Evolutionary conservation across 1,284 basidiomycete genomes (phyloP).

Genomic region (Inonotus obliquus): DNA sequence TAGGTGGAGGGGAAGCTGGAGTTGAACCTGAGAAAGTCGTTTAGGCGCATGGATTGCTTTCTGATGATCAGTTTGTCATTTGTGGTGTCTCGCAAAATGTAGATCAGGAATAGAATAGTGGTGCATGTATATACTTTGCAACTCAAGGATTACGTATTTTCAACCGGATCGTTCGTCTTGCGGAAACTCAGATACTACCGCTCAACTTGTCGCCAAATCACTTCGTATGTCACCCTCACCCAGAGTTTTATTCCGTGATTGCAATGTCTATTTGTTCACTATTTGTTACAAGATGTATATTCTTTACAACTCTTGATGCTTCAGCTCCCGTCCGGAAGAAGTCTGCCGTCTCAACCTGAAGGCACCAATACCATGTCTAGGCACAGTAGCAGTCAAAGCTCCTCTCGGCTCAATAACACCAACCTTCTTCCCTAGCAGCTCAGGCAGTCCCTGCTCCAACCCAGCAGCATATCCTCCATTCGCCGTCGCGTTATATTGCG

Average conservation of each 20-base stretch:
- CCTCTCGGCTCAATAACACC: constrained; percentile 11
- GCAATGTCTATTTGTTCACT: neutral
- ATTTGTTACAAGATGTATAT: neutral
- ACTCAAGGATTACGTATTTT: no score
- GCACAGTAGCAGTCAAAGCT: constrained; percentile 9
- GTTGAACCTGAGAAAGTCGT: neutral
- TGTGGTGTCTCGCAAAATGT: no score
- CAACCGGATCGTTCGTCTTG: no score
- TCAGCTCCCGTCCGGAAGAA: neutral
- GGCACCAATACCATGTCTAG: constrained; percentile 13
- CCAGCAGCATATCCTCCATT: constrained; percentile 15
- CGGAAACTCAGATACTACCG: no score
- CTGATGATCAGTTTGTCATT: no score
- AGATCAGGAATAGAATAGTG: no score
- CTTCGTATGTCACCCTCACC: no score
- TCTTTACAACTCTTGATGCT: neutral
- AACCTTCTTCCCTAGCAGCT: constrained; percentile 15
- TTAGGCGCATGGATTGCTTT: neutral
- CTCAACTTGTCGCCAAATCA: no score
- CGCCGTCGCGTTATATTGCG: constrained; percentile 16
- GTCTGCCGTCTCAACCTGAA: constrained; percentile 10
- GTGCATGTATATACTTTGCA: no score
- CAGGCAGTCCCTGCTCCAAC: constrained; percentile 9
- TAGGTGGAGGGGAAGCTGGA: neutral
- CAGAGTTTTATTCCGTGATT: neutral